Evolutionary conservation across 148 eudicot species (phyloP).

Genomic region (Persicaria maculosa): DNA sequence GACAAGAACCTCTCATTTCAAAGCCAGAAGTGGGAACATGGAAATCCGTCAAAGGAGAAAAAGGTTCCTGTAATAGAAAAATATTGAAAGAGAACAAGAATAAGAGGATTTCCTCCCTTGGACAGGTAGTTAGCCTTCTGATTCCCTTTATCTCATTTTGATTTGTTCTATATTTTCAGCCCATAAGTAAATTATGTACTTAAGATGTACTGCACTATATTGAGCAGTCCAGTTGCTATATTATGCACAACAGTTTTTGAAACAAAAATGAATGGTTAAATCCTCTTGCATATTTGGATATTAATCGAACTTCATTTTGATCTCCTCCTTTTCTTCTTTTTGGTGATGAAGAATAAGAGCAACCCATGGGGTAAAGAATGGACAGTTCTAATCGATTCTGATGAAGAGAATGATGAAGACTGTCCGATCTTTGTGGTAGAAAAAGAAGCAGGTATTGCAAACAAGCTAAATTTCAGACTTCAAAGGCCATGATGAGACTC

Average conservation of each 20-base stretch:
- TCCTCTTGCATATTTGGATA: neutral
- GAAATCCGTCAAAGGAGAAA: conserved; percentile 57
- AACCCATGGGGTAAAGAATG: conserved; percentile 17
- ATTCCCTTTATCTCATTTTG: neutral
- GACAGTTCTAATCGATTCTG: conserved; percentile 42
- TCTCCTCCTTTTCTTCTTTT: neutral
- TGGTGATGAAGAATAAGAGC: neutral
- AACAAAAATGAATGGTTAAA: neutral
- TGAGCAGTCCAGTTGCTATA: neutral
- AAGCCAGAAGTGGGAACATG: conserved; percentile 56
- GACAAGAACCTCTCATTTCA: conserved; percentile 29
- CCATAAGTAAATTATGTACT: neutral
- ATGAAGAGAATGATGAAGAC: conserved; percentile 60
- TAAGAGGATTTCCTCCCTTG: conserved; percentile 29
- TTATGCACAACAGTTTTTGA: neutral
- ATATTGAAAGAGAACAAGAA: conserved; percentile 27
- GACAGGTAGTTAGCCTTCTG: conserved; percentile 29
- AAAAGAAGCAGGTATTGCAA: conserved; percentile 39
- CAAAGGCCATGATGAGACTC: neutral
- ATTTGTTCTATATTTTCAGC: neutral
- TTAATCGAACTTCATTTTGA: neutral
- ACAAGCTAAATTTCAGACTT: neutral
- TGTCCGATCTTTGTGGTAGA: conserved; percentile 55
- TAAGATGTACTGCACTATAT: neutral
- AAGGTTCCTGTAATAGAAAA: conserved; percentile 19